A percentile compares a stretch with the other conserved stretches of the same genome.
These are phyloP conservation scores for Suillus plorans DNA, from an alignment of 768 basidiomycete species.

Conservation along the genomic window DNA sequence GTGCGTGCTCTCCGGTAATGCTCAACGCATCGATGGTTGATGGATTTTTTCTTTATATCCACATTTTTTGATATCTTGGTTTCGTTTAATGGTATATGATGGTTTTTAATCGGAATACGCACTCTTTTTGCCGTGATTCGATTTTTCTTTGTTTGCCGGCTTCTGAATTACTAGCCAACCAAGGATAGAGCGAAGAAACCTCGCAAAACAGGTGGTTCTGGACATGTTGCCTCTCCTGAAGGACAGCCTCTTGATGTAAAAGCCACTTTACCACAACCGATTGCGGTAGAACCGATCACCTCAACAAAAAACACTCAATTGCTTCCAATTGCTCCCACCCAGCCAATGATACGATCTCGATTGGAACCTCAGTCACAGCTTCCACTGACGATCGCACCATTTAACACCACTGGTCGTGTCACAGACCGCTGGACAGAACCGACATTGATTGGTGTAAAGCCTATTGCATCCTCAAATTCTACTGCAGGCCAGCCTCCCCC, in stretches of 20 bases:
- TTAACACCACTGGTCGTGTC: conserved; percentile 18
- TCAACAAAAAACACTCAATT: conserved; percentile 2
- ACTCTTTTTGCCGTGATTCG: conserved; percentile 19
- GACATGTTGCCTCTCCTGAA: conserved; percentile 12
- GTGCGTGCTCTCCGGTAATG: conserved; percentile 81
- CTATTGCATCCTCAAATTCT: conserved; percentile 9
- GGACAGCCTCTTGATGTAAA: not conserved
- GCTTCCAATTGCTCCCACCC: conserved; percentile 1
- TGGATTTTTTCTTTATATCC: conserved; percentile 19
- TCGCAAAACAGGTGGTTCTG: conserved; percentile 39
- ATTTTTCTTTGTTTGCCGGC: conserved; percentile 15
- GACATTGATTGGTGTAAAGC: conserved; percentile 32
- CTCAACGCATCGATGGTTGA: conserved; percentile 47
- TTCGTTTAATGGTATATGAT: conserved; percentile 32
- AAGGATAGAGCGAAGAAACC: conserved; percentile 73
- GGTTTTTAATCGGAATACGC: conserved; percentile 24
- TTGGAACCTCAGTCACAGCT: conserved; percentile 3
- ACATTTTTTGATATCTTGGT: conserved; percentile 10
- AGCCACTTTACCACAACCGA: not conserved
- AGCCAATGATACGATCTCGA: not conserved
- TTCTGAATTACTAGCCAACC: conserved; percentile 54
- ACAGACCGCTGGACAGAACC: conserved; percentile 34
- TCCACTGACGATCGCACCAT: conserved; percentile 8
- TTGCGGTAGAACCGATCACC: not conserved
- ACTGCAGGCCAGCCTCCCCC: conserved; percentile 1